Evolutionary conservation across 1,284 basidiomycete species (phyloP).

Genomic region (Fomitopsis palustris): DNA sequence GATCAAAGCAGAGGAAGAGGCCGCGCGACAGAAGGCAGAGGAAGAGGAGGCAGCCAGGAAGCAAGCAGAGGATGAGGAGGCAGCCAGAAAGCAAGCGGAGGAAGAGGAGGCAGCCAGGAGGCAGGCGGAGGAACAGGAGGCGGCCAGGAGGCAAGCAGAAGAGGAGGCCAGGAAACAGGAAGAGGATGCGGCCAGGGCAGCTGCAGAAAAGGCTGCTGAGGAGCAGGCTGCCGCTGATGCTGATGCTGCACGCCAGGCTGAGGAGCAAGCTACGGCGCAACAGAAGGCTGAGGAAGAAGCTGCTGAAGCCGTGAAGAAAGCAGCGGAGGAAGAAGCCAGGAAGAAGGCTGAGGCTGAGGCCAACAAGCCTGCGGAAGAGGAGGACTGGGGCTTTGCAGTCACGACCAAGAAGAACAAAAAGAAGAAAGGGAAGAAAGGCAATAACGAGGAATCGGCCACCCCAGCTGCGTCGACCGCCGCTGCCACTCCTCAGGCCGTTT

Average conservation of each 20-base stretch:
- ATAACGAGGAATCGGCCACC: neutral
- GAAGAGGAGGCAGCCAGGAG: neutral
- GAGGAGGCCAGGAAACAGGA: neutral
- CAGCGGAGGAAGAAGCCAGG: neutral
- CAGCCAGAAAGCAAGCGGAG: constrained; percentile 7
- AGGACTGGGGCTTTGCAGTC: constrained; percentile 12
- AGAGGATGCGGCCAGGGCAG: neutral
- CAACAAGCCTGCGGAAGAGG: constrained; percentile 12
- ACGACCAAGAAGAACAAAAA: constrained; percentile 1
- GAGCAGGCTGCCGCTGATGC: constrained; percentile 1
- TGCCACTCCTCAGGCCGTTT: constrained; percentile 13
- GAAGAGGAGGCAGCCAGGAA: constrained; percentile 10
- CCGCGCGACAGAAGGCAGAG: constrained; percentile 13
- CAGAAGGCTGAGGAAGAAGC: constrained; percentile 4
- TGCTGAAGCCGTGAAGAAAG: neutral
- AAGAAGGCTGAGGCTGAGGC: constrained; percentile 18
- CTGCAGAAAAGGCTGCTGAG: neutral
- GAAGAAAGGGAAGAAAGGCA: constrained; percentile 19
- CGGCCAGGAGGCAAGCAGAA: neutral
- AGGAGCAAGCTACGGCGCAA: neutral
- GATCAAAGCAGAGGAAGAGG: constrained; percentile 12
- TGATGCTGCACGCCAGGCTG: neutral
- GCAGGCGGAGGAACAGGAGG: neutral
- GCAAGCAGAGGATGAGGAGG: constrained; percentile 13
- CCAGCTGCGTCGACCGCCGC: neutral